A percentile compares a stretch with the other conserved stretches of the same genome.
These are phyloP conservation scores for Erodium maritimum DNA, from an alignment of 345 rosid genomes.

Conservation along the genomic window DNA sequence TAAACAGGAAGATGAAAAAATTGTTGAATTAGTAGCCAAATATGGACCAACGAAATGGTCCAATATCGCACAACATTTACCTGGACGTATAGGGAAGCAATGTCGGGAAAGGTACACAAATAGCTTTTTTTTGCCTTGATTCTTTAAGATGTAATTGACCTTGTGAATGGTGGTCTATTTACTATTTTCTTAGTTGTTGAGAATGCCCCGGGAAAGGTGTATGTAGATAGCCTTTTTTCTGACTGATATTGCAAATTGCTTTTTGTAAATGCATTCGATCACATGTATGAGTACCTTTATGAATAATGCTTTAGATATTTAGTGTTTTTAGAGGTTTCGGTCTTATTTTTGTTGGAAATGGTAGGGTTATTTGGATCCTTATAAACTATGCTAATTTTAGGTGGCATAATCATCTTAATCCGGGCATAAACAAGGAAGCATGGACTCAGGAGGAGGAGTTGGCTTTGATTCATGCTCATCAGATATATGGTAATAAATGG, in stretches of 20 bases:
- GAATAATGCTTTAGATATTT: not conserved
- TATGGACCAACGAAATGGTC: constrained; percentile 98
- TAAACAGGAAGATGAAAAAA: constrained; percentile 77
- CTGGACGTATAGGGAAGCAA: constrained; percentile 98
- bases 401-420: constrained; percentile 99
- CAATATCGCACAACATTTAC: constrained; percentile 82
- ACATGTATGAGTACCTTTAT: not conserved
- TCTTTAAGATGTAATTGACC: not conserved
- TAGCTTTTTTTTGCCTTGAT: not conserved
- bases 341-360: constrained; percentile 1
- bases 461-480: constrained; percentile 94
- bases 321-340: not conserved
- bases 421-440: constrained; percentile 89
- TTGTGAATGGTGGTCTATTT: too few species aligned
- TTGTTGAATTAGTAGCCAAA: constrained; percentile 65
- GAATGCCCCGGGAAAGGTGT: too few species aligned
- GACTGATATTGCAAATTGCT: not conserved
- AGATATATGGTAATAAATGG: constrained; percentile 93
- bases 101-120: constrained; percentile 76
- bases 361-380: constrained; percentile 9
- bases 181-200: too few species aligned
- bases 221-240: not conserved
- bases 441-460: constrained; percentile 99
- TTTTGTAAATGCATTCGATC: constrained; percentile 1
- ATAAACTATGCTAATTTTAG: constrained; percentile 22